Percentiles rank a stretch among this genome's conserved stretches.
phyloP scores from a whole-genome alignment of 2,329 filamentous ascomycete species.

The Hymenoscyphus albidus region DNA sequence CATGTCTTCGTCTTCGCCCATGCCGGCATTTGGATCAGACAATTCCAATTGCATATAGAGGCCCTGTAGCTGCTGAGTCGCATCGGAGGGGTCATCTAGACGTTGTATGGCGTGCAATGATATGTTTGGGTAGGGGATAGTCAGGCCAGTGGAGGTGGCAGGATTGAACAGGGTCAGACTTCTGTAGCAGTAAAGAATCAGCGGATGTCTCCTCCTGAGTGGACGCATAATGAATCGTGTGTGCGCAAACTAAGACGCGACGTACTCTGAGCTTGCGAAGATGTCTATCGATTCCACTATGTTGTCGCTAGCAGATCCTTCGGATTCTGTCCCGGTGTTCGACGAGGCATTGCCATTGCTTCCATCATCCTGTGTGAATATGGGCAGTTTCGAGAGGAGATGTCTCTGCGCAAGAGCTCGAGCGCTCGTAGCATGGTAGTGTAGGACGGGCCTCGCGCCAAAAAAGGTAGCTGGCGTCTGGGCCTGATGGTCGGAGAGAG shows the following conservation, averaged over 20 bases:
- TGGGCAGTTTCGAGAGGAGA: slow-evolving; percentile 50
- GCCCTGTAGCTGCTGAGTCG: slow-evolving; percentile 39
- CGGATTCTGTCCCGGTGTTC: slow-evolving; percentile 35
- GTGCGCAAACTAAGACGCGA: background rate
- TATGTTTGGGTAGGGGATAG: slow-evolving; percentile 71
- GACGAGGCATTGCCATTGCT: background rate
- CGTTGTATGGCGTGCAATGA: slow-evolving; percentile 72
- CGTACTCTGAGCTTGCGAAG: slow-evolving; percentile 57
- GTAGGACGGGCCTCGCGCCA: slow-evolving; percentile 65
- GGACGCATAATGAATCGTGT: background rate
- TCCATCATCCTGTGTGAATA: slow-evolving; percentile 50
- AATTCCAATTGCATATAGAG: slow-evolving; percentile 69
- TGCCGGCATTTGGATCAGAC: slow-evolving; percentile 44
- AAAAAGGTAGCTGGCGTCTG: slow-evolving; percentile 72
- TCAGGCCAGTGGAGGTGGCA: slow-evolving; percentile 54
- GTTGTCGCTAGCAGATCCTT: slow-evolving; percentile 28
- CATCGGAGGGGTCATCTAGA: slow-evolving; percentile 37
- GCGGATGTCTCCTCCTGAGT: slow-evolving; percentile 1
- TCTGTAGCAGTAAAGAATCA: slow-evolving; percentile 34
- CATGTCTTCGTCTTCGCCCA: slow-evolving; percentile 54
- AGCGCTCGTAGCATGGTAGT: slow-evolving; percentile 55
- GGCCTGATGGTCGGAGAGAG: slow-evolving; percentile 65
- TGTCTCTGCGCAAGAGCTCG: slow-evolving; percentile 55
- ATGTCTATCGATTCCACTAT: slow-evolving; percentile 44
- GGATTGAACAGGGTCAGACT: slow-evolving; percentile 62